Percentiles rank a stretch among this genome's conserved stretches.
Conservation (phyloP, 176 grass and related monocot species). For the Alopecurus myosuroides region DNA sequence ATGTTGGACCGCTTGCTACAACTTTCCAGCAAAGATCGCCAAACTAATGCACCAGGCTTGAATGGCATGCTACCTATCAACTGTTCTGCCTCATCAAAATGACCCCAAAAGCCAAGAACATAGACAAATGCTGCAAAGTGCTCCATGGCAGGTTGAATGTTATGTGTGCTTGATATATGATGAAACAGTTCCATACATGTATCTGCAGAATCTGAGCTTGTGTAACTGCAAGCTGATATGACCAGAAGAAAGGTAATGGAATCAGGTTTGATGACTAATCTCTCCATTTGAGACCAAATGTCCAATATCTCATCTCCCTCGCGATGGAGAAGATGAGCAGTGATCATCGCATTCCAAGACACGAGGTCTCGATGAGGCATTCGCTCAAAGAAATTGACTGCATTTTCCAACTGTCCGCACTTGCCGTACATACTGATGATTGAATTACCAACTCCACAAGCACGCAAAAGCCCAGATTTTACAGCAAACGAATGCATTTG, state of each 20-base stretch:
- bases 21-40: constrained; percentile 64
- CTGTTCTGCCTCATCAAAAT: constrained; percentile 51
- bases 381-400: constrained; percentile 34
- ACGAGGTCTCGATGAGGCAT: constrained; percentile 51
- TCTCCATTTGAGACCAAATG: constrained; percentile 49
- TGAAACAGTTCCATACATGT: constrained; percentile 39
- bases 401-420: constrained; percentile 43
- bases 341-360: constrained; percentile 62
- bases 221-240: constrained; percentile 56
- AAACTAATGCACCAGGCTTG: constrained; percentile 46
- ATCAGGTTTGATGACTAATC: constrained; percentile 38
- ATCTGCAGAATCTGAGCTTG: constrained; percentile 41
- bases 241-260: constrained; percentile 54
- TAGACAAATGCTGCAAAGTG: constrained; percentile 51
- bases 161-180: constrained; percentile 35
- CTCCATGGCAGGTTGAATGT: constrained; percentile 36
- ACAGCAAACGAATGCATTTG: constrained; percentile 50
- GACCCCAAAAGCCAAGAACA: constrained; percentile 54
- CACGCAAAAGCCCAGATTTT: constrained; percentile 45
- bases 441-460: constrained; percentile 44
- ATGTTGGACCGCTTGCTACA: constrained; percentile 38
- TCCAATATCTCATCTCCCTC: constrained; percentile 46
- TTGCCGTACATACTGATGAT: constrained; percentile 65
- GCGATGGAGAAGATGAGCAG: constrained; percentile 48
- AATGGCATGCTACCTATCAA: constrained; percentile 48